A percentile compares a stretch with the other conserved stretches of the same genome.
These are phyloP conservation scores for Noccaea caerulescens DNA, from an alignment of 345 rosid genomes.

Conservation along the genomic window DNA sequence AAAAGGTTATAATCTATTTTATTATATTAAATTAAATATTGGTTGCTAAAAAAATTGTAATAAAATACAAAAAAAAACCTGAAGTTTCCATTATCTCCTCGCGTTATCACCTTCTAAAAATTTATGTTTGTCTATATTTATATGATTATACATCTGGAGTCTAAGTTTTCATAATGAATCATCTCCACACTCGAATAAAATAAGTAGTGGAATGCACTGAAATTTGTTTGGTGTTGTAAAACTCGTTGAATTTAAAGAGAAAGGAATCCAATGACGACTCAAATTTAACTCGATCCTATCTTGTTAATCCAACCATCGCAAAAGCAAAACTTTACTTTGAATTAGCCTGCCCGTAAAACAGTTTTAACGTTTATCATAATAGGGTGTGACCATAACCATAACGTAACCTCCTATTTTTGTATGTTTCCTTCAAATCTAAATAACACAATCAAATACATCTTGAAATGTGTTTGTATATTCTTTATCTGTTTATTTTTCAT, in stretches of 20 bases:
- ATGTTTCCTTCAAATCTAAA: constrained; percentile 6
- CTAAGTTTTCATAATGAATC: constrained; percentile 20
- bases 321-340: background rate
- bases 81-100: background rate
- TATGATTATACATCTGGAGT: constrained; percentile 7
- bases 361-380: constrained; percentile 2
- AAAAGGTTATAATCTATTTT: background rate
- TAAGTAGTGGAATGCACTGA: constrained; percentile 17
- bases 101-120: background rate
- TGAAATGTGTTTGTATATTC: constrained; percentile 16
- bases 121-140: background rate
- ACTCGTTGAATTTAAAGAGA: background rate
- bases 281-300: background rate
- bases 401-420: constrained; percentile 9
- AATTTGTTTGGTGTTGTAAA: constrained; percentile 22
- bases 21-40: background rate
- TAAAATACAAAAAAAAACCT: background rate
- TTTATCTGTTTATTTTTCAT: background rate
- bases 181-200: constrained; percentile 10
- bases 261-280: constrained; percentile 27
- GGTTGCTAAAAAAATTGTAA: constrained; percentile 10
- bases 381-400: background rate
- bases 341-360: constrained; percentile 8
- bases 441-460: constrained; percentile 14
- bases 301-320: background rate